Conservation (phyloP, 2,329 filamentous ascomycete genomes). For the Lachnellula hyalina region DNA sequence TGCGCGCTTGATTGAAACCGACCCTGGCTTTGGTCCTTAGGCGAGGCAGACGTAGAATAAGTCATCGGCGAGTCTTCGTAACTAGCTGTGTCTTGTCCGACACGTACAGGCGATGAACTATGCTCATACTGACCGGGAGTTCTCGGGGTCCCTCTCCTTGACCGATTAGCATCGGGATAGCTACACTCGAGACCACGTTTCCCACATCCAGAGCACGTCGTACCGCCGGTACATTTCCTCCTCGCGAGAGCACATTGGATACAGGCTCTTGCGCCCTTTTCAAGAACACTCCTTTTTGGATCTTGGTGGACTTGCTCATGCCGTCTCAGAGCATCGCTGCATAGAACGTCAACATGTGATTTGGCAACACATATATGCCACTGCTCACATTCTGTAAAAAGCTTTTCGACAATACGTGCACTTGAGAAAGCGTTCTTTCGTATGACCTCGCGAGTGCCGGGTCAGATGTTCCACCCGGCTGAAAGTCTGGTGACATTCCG, state of each 20-base stretch:
- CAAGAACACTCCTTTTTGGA: slow-evolving; percentile 17
- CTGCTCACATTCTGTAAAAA: slow-evolving; percentile 22
- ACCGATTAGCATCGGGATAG: slow-evolving; percentile 11
- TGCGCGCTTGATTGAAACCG: not conserved
- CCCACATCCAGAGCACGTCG: slow-evolving; percentile 16
- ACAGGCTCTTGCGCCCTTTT: slow-evolving; percentile 20
- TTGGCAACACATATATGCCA: not conserved
- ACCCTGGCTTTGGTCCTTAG: not conserved
- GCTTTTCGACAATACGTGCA: slow-evolving; percentile 21
- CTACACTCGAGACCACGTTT: slow-evolving; percentile 17
- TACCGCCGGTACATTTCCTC: slow-evolving; percentile 20
- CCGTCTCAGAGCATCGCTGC: slow-evolving; percentile 22
- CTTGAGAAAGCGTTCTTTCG: slow-evolving; percentile 18
- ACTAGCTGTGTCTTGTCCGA: not conserved
- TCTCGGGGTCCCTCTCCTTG: not conserved
- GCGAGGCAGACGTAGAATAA: not conserved
- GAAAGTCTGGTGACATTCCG: slow-evolving; percentile 20
- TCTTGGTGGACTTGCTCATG: slow-evolving; percentile 23
- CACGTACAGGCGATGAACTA: not conserved
- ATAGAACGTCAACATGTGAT: not conserved
- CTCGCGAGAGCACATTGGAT: slow-evolving; percentile 17
- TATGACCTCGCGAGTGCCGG: slow-evolving; percentile 21
- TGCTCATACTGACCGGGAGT: not conserved
- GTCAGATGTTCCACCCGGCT: slow-evolving; percentile 22
- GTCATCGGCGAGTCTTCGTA: slow-evolving; percentile 11